phyloP scores from a whole-genome alignment of 2,329 filamentous ascomycete genomes.

The Amauroascus verrucosus region DNA sequence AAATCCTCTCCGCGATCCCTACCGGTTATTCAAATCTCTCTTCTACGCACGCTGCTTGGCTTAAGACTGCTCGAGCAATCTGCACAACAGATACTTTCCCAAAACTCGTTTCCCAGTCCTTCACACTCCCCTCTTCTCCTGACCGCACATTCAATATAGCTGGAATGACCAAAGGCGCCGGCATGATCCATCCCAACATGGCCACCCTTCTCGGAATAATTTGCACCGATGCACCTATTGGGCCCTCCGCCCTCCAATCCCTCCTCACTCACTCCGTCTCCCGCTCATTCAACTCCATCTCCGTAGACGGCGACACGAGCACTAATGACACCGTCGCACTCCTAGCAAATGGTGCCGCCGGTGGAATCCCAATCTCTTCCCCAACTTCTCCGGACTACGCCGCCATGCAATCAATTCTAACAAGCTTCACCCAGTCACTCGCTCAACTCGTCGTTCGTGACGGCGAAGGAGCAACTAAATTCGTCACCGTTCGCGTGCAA shows the following conservation, averaged over 20 bases:
- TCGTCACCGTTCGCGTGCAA: conserved; percentile 79
- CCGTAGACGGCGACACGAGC: conserved; percentile 90
- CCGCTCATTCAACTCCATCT: conserved; percentile 91
- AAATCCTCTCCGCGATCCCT: conserved; percentile 76
- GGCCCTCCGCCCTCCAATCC: conserved; percentile 53
- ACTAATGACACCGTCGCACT: conserved; percentile 95
- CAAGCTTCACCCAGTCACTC: conserved; percentile 68
- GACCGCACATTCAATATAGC: conserved; percentile 69
- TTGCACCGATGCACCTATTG: conserved; percentile 79
- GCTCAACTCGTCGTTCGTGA: conserved; percentile 91
- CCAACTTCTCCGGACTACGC: conserved; percentile 49
- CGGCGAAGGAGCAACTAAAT: conserved; percentile 95
- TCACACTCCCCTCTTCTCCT: conserved; percentile 71
- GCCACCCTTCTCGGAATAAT: conserved; percentile 86
- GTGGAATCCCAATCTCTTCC: conserved; percentile 53
- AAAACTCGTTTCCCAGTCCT: conserved; percentile 78
- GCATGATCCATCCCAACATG: conserved; percentile 99
- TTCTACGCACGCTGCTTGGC: conserved; percentile 72
- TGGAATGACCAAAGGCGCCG: conserved; percentile 94
- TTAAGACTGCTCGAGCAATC: conserved; percentile 77
- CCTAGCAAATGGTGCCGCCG: conserved; percentile 89
- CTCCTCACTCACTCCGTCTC: conserved; percentile 66
- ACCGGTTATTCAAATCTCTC: conserved; percentile 62
- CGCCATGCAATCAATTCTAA: conserved; percentile 62
- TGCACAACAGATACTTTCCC: conserved; percentile 98